Conservation (phyloP, 805 yeast species). For the Starmera amethionina region DNA sequence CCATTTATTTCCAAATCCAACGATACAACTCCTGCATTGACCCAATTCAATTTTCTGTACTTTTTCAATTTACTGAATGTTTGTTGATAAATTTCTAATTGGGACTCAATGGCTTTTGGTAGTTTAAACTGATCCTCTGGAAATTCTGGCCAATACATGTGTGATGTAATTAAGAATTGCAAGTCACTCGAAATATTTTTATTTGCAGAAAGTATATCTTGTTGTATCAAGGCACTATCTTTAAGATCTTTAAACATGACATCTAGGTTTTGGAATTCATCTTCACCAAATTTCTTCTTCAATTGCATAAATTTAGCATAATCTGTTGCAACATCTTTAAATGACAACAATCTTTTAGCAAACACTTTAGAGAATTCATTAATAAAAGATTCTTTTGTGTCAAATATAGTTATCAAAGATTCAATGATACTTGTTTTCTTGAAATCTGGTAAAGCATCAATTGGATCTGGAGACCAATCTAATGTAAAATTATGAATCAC, state of each 20-base stretch:
- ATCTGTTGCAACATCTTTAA: constrained; percentile 27
- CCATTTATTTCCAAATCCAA: constrained; percentile 49
- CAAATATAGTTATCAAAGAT: constrained; percentile 62
- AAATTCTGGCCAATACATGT: constrained; percentile 66
- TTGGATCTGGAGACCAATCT: constrained; percentile 78
- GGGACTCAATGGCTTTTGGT: constrained; percentile 35
- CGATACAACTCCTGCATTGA: constrained; percentile 52
- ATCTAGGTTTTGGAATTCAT: constrained; percentile 59
- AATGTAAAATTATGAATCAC: constrained; percentile 17
- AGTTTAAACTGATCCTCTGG: constrained; percentile 22
- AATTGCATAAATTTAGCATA: constrained; percentile 38
- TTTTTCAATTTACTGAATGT: constrained; percentile 34
- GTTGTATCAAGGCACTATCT: constrained; percentile 42
- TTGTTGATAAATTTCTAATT: constrained; percentile 33
- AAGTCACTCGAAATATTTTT: constrained; percentile 19
- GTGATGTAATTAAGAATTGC: constrained; percentile 59
- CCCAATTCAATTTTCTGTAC: constrained; percentile 49
- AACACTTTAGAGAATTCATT: constrained; percentile 54
- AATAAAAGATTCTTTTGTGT: constrained; percentile 55
- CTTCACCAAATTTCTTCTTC: constrained; percentile 55
- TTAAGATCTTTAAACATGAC: constrained; percentile 75
- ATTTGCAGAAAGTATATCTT: constrained; percentile 20
- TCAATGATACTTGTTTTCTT: constrained; percentile 61
- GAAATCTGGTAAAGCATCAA: constrained; percentile 85
- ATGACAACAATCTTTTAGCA: constrained; percentile 40